Conservation (phyloP, 2,329 filamentous ascomycete genomes). For the Trichoderma sp. region DNA sequence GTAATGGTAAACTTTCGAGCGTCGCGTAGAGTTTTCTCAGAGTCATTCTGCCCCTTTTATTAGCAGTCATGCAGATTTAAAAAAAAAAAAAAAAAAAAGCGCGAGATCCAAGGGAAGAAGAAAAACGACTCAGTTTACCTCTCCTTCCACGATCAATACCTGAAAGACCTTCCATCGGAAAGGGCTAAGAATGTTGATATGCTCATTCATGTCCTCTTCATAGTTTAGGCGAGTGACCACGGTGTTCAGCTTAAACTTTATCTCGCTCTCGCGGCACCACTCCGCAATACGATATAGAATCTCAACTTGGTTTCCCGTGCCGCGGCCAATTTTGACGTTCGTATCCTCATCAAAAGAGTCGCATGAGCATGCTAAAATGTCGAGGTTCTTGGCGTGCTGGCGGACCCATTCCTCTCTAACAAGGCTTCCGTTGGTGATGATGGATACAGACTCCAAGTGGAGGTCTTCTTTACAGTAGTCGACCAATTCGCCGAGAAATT, state of each 20-base stretch:
- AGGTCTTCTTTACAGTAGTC: constrained; percentile 55
- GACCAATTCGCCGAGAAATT: constrained; percentile 48
- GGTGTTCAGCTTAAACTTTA: constrained; percentile 63
- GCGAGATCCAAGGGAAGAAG: background rate
- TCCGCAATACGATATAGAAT: constrained; percentile 49
- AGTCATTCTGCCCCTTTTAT: constrained; percentile 50
- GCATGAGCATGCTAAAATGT: constrained; percentile 60
- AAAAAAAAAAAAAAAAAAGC: too few relatives aligned
- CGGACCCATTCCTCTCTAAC: constrained; percentile 50
- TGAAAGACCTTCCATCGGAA: constrained; percentile 63
- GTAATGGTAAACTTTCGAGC: constrained; percentile 51
- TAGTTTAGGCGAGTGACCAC: constrained; percentile 55
- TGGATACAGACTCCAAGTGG: constrained; percentile 54
- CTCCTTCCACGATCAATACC: constrained; percentile 54
- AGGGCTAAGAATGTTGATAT: constrained; percentile 47
- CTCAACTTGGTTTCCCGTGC: constrained; percentile 50
- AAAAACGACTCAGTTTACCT: background rate
- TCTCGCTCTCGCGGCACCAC: constrained; percentile 51
- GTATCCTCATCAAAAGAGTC: constrained; percentile 57
- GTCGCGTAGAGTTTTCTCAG: constrained; percentile 44
- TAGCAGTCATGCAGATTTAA: background rate
- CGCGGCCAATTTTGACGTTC: constrained; percentile 56
- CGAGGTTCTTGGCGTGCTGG: constrained; percentile 49
- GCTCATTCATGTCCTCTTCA: constrained; percentile 53
- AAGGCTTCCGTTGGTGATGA: constrained; percentile 58